Evolutionary conservation across 2,329 filamentous ascomycete species (phyloP).

Genomic region (Alternaria rosae): DNA sequence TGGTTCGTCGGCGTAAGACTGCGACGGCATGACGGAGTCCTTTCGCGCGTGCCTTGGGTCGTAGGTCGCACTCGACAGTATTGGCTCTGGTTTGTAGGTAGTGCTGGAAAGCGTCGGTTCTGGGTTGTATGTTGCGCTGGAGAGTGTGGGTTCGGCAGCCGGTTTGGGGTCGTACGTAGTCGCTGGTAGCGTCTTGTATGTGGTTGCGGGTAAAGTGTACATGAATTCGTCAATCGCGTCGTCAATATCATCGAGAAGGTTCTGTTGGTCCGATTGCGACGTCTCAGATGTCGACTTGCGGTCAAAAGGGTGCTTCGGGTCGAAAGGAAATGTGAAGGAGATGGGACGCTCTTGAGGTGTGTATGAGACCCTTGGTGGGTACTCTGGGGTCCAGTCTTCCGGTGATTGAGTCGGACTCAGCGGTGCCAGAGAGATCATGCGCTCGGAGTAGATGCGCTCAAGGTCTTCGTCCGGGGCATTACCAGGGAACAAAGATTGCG

Average conservation of each 20-base stretch:
- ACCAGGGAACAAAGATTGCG: constrained; percentile 21
- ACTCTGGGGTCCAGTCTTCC: background rate
- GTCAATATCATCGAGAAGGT: constrained; percentile 33
- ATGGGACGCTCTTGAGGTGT: constrained; percentile 23
- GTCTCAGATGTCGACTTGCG: constrained; percentile 15
- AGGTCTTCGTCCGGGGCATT: constrained; percentile 1
- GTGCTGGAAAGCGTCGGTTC: constrained; percentile 10
- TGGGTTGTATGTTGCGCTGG: constrained; percentile 17
- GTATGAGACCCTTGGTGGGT: constrained; percentile 19
- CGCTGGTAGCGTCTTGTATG: constrained; percentile 21
- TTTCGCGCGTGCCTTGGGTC: constrained; percentile 22
- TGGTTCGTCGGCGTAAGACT: constrained; percentile 6
- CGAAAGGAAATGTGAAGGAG: constrained; percentile 24
- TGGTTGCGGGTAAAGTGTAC: constrained; percentile 24
- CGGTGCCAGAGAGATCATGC: constrained; percentile 13
- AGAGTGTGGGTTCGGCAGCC: constrained; percentile 2
- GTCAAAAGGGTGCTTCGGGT: constrained; percentile 24
- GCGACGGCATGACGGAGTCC: constrained; percentile 30
- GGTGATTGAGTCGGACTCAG: constrained; percentile 8
- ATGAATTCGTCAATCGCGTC: constrained; percentile 36
- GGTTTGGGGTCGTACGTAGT: constrained; percentile 20
- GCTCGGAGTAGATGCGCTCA: constrained; percentile 1
- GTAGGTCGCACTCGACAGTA: constrained; percentile 15
- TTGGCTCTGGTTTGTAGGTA: constrained; percentile 14
- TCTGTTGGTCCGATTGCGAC: constrained; percentile 17